phyloP scores from a whole-genome alignment of 805 yeast genomes.

The Cyberlindnera mississippiensis region DNA sequence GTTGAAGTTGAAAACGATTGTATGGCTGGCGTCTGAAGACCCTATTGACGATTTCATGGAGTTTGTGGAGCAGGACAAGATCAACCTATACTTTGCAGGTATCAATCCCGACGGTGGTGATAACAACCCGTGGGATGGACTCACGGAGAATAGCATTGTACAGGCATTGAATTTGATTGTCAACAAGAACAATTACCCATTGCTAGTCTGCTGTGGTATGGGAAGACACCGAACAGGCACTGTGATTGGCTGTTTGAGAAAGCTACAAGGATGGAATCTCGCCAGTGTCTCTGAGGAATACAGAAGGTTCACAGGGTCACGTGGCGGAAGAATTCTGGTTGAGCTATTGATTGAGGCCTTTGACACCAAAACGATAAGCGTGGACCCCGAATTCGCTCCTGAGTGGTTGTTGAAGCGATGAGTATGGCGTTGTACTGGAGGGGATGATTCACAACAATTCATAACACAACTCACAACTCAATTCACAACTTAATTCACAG shows the following conservation, averaged over 20 bases:
- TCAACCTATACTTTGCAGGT: constrained; percentile 79
- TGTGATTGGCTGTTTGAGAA: constrained; percentile 87
- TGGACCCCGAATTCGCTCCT: constrained; percentile 41
- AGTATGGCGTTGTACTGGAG: no score
- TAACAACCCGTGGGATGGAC: constrained; percentile 93
- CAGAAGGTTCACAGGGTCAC: constrained; percentile 85
- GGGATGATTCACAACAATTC: no score
- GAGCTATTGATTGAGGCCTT: constrained; percentile 82
- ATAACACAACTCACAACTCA: no score
- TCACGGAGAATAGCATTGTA: constrained; percentile 76
- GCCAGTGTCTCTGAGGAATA: constrained; percentile 92
- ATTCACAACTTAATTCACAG: no score
- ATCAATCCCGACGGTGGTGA: constrained; percentile 72
- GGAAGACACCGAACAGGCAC: constrained; percentile 98
- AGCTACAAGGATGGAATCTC: constrained; percentile 96
- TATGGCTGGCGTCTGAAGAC: constrained; percentile 95
- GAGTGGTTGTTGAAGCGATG: constrained; percentile 38
- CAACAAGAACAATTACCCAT: constrained; percentile 71
- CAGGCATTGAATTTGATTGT: constrained; percentile 76
- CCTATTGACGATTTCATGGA: constrained; percentile 85
- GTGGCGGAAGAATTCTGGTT: constrained; percentile 89
- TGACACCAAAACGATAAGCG: constrained; percentile 43
- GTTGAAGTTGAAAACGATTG: constrained; percentile 69
- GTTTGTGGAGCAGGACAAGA: constrained; percentile 69
- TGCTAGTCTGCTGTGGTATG: constrained; percentile 96